These are phyloP conservation scores for Colletotrichum sidae DNA, from an alignment of 2,329 filamentous ascomycete genomes.

Conservation along the genomic window DNA sequence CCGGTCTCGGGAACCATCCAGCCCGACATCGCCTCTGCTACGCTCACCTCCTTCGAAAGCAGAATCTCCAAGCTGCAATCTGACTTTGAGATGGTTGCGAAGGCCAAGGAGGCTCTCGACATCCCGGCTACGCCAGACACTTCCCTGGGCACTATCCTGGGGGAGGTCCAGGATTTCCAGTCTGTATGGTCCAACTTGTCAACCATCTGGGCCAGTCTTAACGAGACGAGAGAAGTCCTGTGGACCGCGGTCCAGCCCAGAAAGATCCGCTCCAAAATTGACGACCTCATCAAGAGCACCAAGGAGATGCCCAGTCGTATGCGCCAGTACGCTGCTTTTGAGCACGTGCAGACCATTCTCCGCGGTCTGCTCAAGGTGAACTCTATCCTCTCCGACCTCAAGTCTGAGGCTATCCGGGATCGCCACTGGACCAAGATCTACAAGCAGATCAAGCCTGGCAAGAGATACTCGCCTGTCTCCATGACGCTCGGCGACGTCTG, in stretches of 20 bases:
- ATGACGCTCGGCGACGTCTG: conserved; percentile 99
- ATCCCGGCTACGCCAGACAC: conserved; percentile 84
- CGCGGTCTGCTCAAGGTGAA: conserved; percentile 93
- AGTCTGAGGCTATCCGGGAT: conserved; percentile 95
- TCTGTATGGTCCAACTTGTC: conserved; percentile 97
- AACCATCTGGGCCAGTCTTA: conserved; percentile 95
- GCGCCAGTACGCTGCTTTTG: conserved; percentile 99
- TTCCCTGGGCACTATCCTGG: conserved; percentile 85
- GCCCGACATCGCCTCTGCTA: conserved; percentile 87
- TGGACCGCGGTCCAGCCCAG: conserved; percentile 97
- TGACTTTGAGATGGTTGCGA: conserved; percentile 93
- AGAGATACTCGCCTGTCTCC: conserved; percentile 92
- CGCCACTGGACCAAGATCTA: conserved; percentile 98
- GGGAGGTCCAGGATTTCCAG: conserved; percentile 98
- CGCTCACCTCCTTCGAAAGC: conserved; percentile 83
- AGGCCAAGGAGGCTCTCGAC: conserved; percentile 96
- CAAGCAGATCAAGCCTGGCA: conserved; percentile 92
- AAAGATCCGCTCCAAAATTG: conserved; percentile 89
- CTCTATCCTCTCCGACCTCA: conserved; percentile 85
- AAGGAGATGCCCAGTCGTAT: conserved; percentile 99
- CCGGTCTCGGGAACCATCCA: conserved; percentile 95
- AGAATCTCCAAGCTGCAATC: conserved; percentile 87
- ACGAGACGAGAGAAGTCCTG: conserved; percentile 89
- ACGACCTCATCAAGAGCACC: conserved; percentile 95
- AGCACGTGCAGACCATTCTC: conserved; percentile 93